Evolutionary conservation across 805 yeast species (phyloP).

Genomic region (Kockiozyma suomiensis): DNA sequence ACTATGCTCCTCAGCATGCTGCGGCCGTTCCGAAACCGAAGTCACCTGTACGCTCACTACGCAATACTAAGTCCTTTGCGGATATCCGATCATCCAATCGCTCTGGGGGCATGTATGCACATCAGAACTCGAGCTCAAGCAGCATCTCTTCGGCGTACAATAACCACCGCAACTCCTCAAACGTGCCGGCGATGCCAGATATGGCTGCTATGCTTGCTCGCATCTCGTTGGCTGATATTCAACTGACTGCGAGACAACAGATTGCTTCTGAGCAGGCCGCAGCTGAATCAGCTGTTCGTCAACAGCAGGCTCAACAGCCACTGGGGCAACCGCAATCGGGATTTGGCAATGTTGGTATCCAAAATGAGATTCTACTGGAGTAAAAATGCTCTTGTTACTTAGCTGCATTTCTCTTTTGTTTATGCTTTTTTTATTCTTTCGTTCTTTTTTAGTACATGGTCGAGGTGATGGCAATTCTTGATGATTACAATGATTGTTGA

Average conservation of each 20-base stretch:
- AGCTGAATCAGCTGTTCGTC: background rate
- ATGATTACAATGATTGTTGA: background rate
- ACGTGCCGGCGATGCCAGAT: constrained; percentile 26
- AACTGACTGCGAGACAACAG: constrained; percentile 20
- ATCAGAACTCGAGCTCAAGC: constrained; percentile 23
- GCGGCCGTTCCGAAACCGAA: constrained; percentile 5
- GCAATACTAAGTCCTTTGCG: constrained; percentile 42
- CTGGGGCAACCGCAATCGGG: background rate
- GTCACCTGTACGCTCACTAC: constrained; percentile 20
- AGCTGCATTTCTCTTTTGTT: background rate
- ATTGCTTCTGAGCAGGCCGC: constrained; percentile 6
- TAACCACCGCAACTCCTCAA: constrained; percentile 4
- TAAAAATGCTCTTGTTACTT: background rate
- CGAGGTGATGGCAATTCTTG: background rate
- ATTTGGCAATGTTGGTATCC: constrained; percentile 8
- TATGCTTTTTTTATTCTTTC: background rate
- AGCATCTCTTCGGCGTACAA: constrained; percentile 8
- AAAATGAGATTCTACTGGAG: constrained; percentile 21
- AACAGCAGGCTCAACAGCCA: constrained; percentile 7
- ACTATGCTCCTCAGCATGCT: constrained; percentile 5
- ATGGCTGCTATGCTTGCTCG: constrained; percentile 20
- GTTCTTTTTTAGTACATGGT: background rate
- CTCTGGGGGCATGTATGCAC: constrained; percentile 19
- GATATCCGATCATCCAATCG: constrained; percentile 40
- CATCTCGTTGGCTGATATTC: constrained; percentile 17